Conservation (phyloP, 176 grass and related monocot genomes). For the Saccharum officinarum region DNA sequence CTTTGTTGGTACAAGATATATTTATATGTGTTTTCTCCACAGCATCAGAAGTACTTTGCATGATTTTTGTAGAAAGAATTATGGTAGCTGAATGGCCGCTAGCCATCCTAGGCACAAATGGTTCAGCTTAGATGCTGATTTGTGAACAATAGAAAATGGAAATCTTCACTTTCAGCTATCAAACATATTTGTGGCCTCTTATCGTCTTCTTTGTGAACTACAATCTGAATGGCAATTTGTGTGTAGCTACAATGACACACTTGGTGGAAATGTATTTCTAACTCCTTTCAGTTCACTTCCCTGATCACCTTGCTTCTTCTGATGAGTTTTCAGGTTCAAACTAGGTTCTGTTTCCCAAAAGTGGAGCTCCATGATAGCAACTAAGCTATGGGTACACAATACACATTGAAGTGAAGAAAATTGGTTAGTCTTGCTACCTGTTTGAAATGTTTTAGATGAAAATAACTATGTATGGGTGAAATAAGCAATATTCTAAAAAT, state of each 20-base stretch:
- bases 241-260: neutral
- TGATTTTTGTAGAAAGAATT: slow-evolving; percentile 94
- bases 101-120: neutral
- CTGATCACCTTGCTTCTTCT: neutral
- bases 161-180: neutral
- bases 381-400: neutral
- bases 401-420: neutral
- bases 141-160: neutral
- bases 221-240: neutral
- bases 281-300: neutral
- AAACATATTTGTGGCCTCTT: neutral
- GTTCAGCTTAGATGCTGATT: neutral
- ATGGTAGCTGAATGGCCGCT: slow-evolving; percentile 47
- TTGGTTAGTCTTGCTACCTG: neutral
- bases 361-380: neutral
- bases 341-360: neutral
- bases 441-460: neutral
- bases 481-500: neutral
- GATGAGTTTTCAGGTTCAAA: neutral
- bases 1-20: slow-evolving; percentile 3
- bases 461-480: neutral
- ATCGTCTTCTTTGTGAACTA: neutral
- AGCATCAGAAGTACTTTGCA: slow-evolving; percentile 72
- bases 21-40: slow-evolving; percentile 28
- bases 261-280: neutral